A percentile compares a stretch with the other conserved stretches of the same genome.
Conservation (phyloP, 257 asterid species). For the Thymus mandschuricus region DNA sequence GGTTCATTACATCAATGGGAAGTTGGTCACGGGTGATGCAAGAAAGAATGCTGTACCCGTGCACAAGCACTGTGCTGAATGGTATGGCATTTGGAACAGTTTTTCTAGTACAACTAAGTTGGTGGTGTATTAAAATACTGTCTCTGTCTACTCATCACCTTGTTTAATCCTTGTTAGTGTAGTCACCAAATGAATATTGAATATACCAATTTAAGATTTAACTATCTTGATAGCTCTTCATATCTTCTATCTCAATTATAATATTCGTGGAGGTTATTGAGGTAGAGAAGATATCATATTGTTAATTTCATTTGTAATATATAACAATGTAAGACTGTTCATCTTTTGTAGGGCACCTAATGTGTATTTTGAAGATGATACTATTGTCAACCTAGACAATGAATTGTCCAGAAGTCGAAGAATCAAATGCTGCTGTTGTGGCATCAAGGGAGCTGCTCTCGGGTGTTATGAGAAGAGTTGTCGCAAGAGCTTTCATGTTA, state of each 20-base stretch:
- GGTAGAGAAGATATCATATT: background rate
- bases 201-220: background rate
- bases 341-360: slow-evolving; percentile 89
- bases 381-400: slow-evolving; percentile 70
- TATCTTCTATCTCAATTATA: background rate
- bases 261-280: slow-evolving; percentile 17
- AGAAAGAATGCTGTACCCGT: slow-evolving; percentile 52
- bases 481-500: slow-evolving; percentile 87
- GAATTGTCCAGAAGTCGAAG: slow-evolving; percentile 83
- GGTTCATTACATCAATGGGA: slow-evolving; percentile 73
- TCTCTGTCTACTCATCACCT: slow-evolving; percentile 9
- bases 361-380: slow-evolving; percentile 73
- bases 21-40: slow-evolving; percentile 47
- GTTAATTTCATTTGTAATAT: background rate
- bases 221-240: slow-evolving; percentile 3
- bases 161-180: background rate
- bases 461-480: slow-evolving; percentile 91
- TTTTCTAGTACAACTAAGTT: background rate
- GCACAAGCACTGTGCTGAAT: slow-evolving; percentile 83
- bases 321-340: background rate
- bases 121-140: background rate
- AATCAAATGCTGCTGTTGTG: slow-evolving; percentile 80
- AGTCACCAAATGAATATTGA: slow-evolving; percentile 9
- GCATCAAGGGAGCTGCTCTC: slow-evolving; percentile 91
- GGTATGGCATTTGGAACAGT: slow-evolving; percentile 49